phyloP scores from a whole-genome alignment of 1,284 basidiomycete genomes.

The Pisolithus thermaeus region DNA sequence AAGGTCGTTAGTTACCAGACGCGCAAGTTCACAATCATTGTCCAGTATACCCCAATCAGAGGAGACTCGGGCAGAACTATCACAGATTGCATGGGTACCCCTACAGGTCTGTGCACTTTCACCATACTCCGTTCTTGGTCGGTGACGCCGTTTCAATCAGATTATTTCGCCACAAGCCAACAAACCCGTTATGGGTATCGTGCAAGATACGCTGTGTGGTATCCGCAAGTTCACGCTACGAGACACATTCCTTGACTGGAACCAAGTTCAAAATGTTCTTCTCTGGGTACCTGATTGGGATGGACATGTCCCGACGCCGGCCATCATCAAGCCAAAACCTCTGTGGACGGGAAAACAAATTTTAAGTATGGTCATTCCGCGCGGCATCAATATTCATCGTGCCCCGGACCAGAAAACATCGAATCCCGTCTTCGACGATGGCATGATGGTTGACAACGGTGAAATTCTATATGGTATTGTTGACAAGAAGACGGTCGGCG shows the following conservation, averaged over 20 bases:
- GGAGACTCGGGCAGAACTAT: slow-evolving; percentile 97
- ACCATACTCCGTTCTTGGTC: background rate
- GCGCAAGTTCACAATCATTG: slow-evolving; percentile 9
- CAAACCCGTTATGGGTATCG: slow-evolving; percentile 99
- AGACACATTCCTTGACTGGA: slow-evolving; percentile 92
- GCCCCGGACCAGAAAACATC: slow-evolving; percentile 75
- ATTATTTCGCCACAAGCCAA: slow-evolving; percentile 99
- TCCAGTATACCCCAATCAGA: slow-evolving; percentile 93
- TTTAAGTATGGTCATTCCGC: slow-evolving; percentile 88
- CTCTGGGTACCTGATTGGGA: slow-evolving; percentile 99
- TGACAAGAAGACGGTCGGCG: slow-evolving; percentile 97
- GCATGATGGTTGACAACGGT: slow-evolving; percentile 96
- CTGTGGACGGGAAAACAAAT: slow-evolving; percentile 99
- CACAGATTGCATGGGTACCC: slow-evolving; percentile 99
- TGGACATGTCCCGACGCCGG: slow-evolving; percentile 86
- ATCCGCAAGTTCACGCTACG: slow-evolving; percentile 96
- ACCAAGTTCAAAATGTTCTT: slow-evolving; percentile 92
- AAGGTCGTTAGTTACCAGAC: background rate
- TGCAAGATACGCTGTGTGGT: slow-evolving; percentile 98
- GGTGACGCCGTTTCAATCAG: slow-evolving; percentile 36
- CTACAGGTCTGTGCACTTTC: slow-evolving; percentile 58
- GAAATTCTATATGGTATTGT: slow-evolving; percentile 95
- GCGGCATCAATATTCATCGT: slow-evolving; percentile 91
- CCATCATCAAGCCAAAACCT: slow-evolving; percentile 95
- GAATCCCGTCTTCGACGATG: slow-evolving; percentile 86